Base-by-base conservation (phyloP, 441 rosid species). In the Adansonia madagascariensis region DNA sequence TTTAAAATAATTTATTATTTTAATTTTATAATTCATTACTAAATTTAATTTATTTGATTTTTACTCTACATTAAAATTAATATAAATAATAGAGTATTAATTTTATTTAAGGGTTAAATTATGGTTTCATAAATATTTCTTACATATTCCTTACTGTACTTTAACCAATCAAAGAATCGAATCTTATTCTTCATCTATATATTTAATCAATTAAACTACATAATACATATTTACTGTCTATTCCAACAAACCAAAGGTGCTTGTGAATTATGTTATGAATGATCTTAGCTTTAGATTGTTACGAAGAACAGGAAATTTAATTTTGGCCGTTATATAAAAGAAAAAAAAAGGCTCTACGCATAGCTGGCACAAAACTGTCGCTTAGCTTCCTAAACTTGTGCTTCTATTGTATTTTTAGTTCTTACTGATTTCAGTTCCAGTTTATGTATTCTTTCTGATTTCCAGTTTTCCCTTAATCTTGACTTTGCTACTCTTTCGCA, bases 381-480 rank as follows among this genome's bases (percentile, higher is more conserved):
- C 9, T 9, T 60, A 69, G 73, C 43, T 55, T 53, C 35, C 24
- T 4, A 24, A 9, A 52, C 15, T 61, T n/a, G 8, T 61, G 52
- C 65, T 46, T 75, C 15, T 52, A 20, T 52, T 44, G 24, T 59
- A 31, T 55, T 27, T 20, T 49, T 22, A 24, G 27, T 24, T 24
- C 27, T 24, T 24, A 24, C 1, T 24, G 27, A 24, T 24, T 24
- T 24, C 27, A 35, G 20, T 73, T 77, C 65, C 66, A 8, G 14
- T 43, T 20, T 4, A 7, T 5, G 17, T 41, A 2, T 20, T 39
- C 31, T 1, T 56, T 53, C 44, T 18, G 50, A n/a, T 68, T 56
- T 56, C 18, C 39, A 74, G 14, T 67, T 27, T 41, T 50, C 47
- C 35, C 7, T 56, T 67, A 15, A 63, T n/a, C 79, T 49, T 82